Evolutionary conservation across 768 basidiomycete genomes (phyloP).

Genomic region (Tricholoma hemisulphureum): DNA sequence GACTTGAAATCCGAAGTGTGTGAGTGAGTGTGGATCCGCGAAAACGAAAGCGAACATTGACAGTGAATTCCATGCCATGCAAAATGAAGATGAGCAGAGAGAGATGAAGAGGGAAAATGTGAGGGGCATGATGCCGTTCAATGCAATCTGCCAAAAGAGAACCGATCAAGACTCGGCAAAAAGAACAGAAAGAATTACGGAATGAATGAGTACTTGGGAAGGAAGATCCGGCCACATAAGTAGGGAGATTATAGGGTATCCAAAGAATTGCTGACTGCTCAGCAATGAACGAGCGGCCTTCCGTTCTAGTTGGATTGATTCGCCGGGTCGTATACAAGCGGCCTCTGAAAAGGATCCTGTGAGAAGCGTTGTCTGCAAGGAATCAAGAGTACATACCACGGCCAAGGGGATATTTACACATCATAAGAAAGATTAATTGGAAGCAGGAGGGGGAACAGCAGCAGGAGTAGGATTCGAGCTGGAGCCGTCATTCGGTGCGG

Average conservation of each 20-base stretch:
- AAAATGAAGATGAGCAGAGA: not conserved
- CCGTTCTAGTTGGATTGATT: not conserved
- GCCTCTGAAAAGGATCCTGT: not conserved
- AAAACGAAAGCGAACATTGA: not conserved
- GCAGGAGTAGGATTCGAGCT: not conserved
- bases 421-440: not conserved
- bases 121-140: not conserved
- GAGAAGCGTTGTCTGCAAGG: not conserved
- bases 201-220: not conserved
- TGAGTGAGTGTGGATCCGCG: constrained; percentile 11
- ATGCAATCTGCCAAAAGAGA: not conserved
- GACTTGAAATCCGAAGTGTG: not conserved
- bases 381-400: not conserved
- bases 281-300: not conserved
- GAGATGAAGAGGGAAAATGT: not conserved
- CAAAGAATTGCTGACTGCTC: constrained; percentile 1
- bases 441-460: not conserved
- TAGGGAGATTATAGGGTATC: not conserved
- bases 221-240: not conserved
- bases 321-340: not conserved
- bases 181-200: not conserved
- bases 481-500: not conserved
- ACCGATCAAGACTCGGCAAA: not conserved
- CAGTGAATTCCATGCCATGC: not conserved
- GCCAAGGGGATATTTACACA: not conserved